phyloP scores from a whole-genome alignment of 129 eudicot species.

The Artemisia annua region DNA sequence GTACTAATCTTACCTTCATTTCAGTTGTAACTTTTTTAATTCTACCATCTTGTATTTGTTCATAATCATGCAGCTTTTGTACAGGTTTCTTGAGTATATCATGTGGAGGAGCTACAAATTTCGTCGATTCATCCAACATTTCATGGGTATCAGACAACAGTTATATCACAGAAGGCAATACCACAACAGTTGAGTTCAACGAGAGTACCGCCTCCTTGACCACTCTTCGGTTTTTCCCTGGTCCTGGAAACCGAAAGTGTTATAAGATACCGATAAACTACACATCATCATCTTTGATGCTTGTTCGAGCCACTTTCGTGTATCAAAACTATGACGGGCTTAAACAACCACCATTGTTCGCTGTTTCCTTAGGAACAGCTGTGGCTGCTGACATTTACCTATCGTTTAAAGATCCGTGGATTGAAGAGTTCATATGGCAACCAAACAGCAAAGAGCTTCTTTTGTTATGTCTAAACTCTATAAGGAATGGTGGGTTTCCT shows the following conservation, averaged over 20 bases:
- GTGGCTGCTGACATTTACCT: slow-evolving; percentile 53
- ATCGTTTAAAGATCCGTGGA: slow-evolving; percentile 71
- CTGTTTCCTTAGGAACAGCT: slow-evolving; percentile 77
- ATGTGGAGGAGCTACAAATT: slow-evolving; percentile 67
- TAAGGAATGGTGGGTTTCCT: slow-evolving; percentile 70
- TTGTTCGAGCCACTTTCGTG: slow-evolving; percentile 60
- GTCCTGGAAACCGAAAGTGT: slow-evolving; percentile 58
- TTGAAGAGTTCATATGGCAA: slow-evolving; percentile 74
- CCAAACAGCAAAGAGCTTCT: slow-evolving; percentile 51
- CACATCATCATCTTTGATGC: slow-evolving; percentile 47
- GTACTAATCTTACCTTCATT: slow-evolving; percentile 6
- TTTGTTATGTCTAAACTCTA: slow-evolving; percentile 60
- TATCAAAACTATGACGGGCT: slow-evolving; percentile 88
- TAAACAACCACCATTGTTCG: slow-evolving; percentile 62
- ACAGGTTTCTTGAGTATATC: slow-evolving; percentile 90
- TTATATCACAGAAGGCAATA: slow-evolving; percentile 53
- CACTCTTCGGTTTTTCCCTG: slow-evolving; percentile 76
- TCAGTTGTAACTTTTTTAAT: neutral
- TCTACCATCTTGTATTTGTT: neutral
- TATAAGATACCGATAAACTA: slow-evolving; percentile 61
- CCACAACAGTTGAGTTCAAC: slow-evolving; percentile 40
- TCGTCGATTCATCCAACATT: slow-evolving; percentile 74
- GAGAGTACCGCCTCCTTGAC: slow-evolving; percentile 44
- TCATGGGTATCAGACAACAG: slow-evolving; percentile 68
- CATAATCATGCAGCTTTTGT: slow-evolving; percentile 20